Percentiles rank a stretch among this genome's conserved stretches.
These are phyloP conservation scores for Pleurotus giganteus DNA, from an alignment of 768 basidiomycete species.

Conservation along the genomic window DNA sequence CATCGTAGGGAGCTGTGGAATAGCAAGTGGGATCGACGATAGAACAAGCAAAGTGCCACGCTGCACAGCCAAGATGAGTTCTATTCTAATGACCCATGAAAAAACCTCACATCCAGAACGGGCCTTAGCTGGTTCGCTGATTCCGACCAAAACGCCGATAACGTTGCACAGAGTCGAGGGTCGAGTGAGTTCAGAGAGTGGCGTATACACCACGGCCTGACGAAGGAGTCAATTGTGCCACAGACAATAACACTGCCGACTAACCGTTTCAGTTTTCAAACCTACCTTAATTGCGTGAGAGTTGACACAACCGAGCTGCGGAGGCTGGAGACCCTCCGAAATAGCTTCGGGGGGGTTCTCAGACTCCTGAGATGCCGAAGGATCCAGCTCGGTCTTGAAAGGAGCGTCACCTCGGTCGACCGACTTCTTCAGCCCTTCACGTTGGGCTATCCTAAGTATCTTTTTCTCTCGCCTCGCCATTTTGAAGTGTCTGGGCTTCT, in stretches of 20 bases:
- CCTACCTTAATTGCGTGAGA: background rate
- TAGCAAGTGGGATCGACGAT: constrained; percentile 51
- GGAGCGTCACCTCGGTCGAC: background rate
- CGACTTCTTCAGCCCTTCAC: background rate
- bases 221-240: background rate
- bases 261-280: background rate
- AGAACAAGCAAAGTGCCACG: constrained; percentile 40
- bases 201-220: background rate
- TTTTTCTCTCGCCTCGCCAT: constrained; percentile 6
- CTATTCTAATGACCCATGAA: background rate
- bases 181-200: background rate
- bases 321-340: background rate
- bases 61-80: constrained; percentile 27
- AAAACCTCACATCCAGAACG: constrained; percentile 21
- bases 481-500: background rate
- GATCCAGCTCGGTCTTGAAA: background rate
- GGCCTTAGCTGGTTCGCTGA: constrained; percentile 10
- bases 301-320: background rate
- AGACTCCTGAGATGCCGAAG: background rate
- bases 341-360: background rate
- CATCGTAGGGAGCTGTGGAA: constrained; percentile 24
- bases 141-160: constrained; percentile 10
- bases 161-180: constrained; percentile 5
- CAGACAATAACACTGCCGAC: background rate
- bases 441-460: background rate